Evolutionary conservation across 2,329 filamentous ascomycete species (phyloP).

Genomic region (Emericellopsis atlantica): DNA sequence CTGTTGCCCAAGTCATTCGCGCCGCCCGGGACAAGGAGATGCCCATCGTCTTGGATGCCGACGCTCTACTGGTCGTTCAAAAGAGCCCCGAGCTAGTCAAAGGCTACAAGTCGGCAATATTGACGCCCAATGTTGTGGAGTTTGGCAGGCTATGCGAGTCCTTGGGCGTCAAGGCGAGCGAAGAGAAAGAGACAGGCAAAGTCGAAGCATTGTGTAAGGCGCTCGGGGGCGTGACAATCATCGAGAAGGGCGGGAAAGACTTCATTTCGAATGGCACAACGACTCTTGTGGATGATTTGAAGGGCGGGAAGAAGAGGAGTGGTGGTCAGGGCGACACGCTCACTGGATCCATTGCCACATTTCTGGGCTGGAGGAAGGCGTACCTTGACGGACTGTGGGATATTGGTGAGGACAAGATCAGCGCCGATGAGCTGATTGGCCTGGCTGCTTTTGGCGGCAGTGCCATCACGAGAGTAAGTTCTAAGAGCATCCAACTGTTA

Average conservation of each 20-base stretch:
- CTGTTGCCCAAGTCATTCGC: constrained; percentile 64
- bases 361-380: constrained; percentile 77
- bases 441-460: constrained; percentile 80
- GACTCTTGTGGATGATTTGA: constrained; percentile 64
- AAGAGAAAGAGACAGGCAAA: constrained; percentile 24
- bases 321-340: constrained; percentile 94
- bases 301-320: constrained; percentile 77
- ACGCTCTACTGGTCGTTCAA: constrained; percentile 71
- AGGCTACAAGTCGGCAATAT: constrained; percentile 71
- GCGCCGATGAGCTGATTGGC: constrained; percentile 50
- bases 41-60: constrained; percentile 83
- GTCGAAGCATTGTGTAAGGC: constrained; percentile 59
- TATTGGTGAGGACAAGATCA: constrained; percentile 30
- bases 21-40: constrained; percentile 62
- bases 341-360: constrained; percentile 78
- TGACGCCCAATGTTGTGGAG: constrained; percentile 93
- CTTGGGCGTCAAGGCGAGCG: constrained; percentile 46
- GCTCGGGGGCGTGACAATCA: constrained; percentile 77
- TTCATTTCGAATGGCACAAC: constrained; percentile 68
- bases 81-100: constrained; percentile 62
- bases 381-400: constrained; percentile 79
- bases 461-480: constrained; percentile 65
- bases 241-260: constrained; percentile 80
- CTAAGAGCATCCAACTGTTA: background rate
- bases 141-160: constrained; percentile 72